Conservation (phyloP, 768 basidiomycete species). For the Xerocomellus chrysenteron region DNA sequence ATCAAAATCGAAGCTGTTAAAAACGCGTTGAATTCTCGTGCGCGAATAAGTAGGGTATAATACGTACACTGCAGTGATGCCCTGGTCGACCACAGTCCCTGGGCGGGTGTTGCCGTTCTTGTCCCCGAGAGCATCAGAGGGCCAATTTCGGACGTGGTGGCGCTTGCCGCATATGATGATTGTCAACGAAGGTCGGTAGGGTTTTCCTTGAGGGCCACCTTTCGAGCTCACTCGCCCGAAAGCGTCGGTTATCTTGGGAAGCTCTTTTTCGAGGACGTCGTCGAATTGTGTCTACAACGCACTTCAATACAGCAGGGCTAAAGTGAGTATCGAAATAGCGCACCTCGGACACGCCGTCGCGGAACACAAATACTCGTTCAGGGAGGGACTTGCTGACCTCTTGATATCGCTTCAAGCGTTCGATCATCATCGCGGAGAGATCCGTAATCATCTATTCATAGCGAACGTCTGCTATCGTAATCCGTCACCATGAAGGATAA, state of each 20-base stretch:
- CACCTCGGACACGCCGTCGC: conserved; percentile 84
- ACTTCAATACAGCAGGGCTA: neutral
- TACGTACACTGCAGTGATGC: conserved; percentile 66
- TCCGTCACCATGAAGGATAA: neutral
- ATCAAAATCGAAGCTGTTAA: conserved; percentile 56
- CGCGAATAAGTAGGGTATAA: neutral
- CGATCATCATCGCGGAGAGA: conserved; percentile 64
- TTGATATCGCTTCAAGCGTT: conserved; percentile 60
- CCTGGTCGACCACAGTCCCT: conserved; percentile 79
- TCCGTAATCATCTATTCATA: conserved; percentile 65
- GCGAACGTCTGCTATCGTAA: neutral
- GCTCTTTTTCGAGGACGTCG: conserved; percentile 55
- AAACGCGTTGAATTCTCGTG: neutral
- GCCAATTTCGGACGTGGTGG: conserved; percentile 55
- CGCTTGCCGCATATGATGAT: conserved; percentile 84
- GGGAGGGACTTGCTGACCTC: conserved; percentile 59
- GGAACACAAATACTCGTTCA: conserved; percentile 66
- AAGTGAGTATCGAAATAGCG: conserved; percentile 11
- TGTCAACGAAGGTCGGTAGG: conserved; percentile 62
- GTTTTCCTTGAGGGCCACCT: conserved; percentile 38
- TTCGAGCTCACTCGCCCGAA: conserved; percentile 49
- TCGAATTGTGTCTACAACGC: conserved; percentile 69
- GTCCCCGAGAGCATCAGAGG: conserved; percentile 51
- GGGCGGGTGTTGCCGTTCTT: conserved; percentile 75
- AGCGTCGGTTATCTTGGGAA: conserved; percentile 59